Conservation (phyloP, 768 basidiomycete species). For the Leccinellum luteum region DNA sequence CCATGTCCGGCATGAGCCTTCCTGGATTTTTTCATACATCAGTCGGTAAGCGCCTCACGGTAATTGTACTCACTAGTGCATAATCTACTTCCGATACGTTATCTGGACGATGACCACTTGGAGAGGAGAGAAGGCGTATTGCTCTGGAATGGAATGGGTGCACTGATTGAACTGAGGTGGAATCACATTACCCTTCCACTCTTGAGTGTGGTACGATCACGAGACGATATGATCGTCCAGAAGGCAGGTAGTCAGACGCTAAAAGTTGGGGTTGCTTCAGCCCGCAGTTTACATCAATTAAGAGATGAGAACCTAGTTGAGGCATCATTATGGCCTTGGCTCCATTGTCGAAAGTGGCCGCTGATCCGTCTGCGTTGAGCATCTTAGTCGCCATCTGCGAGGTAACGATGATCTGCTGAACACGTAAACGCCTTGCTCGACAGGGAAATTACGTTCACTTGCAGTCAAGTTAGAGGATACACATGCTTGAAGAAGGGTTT, state of each 20-base stretch:
- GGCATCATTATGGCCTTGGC: conserved; percentile 64
- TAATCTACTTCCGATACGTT: conserved; percentile 23
- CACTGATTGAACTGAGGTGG: conserved; percentile 13
- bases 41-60: conserved; percentile 11
- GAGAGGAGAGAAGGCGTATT: conserved; percentile 40
- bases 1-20: conserved; percentile 26
- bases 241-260: conserved; percentile 43
- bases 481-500: conserved; percentile 49
- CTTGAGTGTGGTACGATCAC: conserved; percentile 40
- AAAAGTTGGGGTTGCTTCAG: conserved; percentile 5
- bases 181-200: conserved; percentile 38
- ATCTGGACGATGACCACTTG: conserved; percentile 20
- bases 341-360: conserved; percentile 65
- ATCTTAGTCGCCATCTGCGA: conserved; percentile 72
- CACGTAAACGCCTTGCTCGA: conserved; percentile 7
- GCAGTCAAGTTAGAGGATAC: conserved; percentile 51
- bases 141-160: conserved; percentile 29
- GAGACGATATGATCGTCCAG: conserved; percentile 42
- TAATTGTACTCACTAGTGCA: conserved; percentile 25
- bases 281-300: conserved; percentile 2
- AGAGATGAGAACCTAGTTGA: conserved; percentile 48
- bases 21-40: conserved; percentile 12
- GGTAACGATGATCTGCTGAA: conserved; percentile 50
- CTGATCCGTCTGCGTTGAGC: conserved; percentile 58
- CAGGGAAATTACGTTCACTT: conserved; percentile 10